Conservation (phyloP, 164 flowering plant species). For the Chimonanthus salicifolius region DNA sequence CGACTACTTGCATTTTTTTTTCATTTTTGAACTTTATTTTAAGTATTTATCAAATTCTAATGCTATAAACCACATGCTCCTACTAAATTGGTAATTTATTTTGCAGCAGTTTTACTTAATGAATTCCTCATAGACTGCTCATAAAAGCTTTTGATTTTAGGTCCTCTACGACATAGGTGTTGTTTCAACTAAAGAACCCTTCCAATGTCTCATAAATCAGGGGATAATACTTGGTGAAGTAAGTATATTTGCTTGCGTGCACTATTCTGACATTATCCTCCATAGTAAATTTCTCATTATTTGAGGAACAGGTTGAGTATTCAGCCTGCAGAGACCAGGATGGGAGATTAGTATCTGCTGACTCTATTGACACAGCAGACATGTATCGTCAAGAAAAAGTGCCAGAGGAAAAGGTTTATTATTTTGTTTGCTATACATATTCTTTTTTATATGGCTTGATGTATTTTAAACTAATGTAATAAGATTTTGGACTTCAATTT, state of each 20-base stretch:
- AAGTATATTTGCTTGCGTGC: slow-evolving; percentile 24
- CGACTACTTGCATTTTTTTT: neutral
- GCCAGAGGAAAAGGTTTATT: slow-evolving; percentile 70
- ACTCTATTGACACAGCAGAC: slow-evolving; percentile 26
- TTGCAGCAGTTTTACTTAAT: neutral
- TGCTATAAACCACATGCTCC: neutral
- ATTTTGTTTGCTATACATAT: slow-evolving; percentile 5
- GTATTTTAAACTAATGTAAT: neutral
- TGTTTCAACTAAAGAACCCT: slow-evolving; percentile 94
- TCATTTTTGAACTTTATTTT: neutral
- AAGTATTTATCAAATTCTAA: neutral
- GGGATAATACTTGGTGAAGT: slow-evolving; percentile 97
- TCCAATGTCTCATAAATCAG: slow-evolving; percentile 96
- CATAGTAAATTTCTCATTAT: slow-evolving; percentile 20
- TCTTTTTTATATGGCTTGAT: slow-evolving; percentile 2
- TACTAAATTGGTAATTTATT: neutral
- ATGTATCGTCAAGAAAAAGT: slow-evolving; percentile 54
- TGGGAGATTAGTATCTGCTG: slow-evolving; percentile 72
- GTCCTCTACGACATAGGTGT: slow-evolving; percentile 92
- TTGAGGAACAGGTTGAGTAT: slow-evolving; percentile 68
- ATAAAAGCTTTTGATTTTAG: slow-evolving; percentile 33
- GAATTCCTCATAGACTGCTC: neutral
- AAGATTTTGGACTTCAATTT: slow-evolving; percentile 5
- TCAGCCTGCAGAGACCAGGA: slow-evolving; percentile 55
- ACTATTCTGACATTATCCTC: neutral